These are phyloP conservation scores for Dalbergia cochinchinensis DNA, from an alignment of 306 rosid genomes.

Conservation along the genomic window DNA sequence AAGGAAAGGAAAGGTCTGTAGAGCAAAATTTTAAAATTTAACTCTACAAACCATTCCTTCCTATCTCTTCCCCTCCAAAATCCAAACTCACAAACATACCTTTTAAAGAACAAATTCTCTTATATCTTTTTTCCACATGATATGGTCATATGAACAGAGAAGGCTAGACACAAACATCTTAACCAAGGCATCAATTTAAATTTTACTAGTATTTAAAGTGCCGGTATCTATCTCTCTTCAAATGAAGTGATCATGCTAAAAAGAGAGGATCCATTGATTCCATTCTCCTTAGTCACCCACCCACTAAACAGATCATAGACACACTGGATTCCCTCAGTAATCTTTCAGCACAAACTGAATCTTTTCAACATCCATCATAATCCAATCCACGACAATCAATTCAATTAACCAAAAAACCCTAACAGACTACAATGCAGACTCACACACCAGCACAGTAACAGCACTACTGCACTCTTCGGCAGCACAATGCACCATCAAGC, in stretches of 20 bases:
- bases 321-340: neutral
- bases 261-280: too few relatives aligned
- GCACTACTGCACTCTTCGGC: too few relatives aligned
- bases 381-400: neutral
- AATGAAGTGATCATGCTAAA: neutral
- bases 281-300: neutral
- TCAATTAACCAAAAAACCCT: constrained; percentile 27
- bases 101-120: neutral
- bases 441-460: neutral
- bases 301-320: constrained; percentile 11
- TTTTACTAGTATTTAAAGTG: neutral
- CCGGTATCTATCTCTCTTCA: neutral
- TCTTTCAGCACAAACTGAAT: neutral
- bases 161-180: too few relatives aligned
- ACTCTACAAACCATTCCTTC: too few relatives aligned
- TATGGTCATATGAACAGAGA: too few relatives aligned
- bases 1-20: too few relatives aligned
- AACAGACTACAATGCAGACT: neutral
- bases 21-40: too few relatives aligned
- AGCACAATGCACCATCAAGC: neutral
- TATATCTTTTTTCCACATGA: too few relatives aligned
- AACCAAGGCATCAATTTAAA: too few relatives aligned
- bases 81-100: too few relatives aligned
- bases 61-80: too few relatives aligned
- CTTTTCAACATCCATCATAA: neutral